Conservation (phyloP, 2,329 filamentous ascomycete genomes). For the Trichoderma gracile region DNA sequence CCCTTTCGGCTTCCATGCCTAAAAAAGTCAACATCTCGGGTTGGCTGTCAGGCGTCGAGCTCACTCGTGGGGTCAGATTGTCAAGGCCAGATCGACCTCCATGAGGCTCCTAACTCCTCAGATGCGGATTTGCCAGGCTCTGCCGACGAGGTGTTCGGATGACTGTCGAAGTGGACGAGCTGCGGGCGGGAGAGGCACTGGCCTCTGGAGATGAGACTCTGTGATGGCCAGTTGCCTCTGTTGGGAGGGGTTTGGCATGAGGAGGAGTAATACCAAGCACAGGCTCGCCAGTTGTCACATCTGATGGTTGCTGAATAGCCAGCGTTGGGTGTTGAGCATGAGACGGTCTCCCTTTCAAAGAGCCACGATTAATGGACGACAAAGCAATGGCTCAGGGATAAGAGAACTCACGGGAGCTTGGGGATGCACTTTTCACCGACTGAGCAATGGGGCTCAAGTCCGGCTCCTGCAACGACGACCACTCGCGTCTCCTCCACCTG, state of each 20-base stretch:
- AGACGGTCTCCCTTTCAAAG: constrained; percentile 13
- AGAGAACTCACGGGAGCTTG: constrained; percentile 33
- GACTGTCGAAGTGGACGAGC: constrained; percentile 41
- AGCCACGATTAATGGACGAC: neutral
- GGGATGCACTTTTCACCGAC: constrained; percentile 38
- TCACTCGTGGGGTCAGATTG: constrained; percentile 15
- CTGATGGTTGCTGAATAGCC: neutral
- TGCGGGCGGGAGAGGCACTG: neutral
- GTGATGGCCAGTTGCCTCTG: neutral
- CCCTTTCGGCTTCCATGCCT: constrained; percentile 33
- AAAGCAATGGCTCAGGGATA: neutral
- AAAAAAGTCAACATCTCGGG: constrained; percentile 40
- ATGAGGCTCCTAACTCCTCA: constrained; percentile 36
- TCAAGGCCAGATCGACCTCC: constrained; percentile 38
- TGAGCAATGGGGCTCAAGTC: constrained; percentile 52
- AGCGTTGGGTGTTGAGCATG: neutral
- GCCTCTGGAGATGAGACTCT: neutral
- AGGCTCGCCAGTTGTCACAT: neutral
- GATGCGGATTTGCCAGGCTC: constrained; percentile 31
- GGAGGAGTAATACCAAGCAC: neutral
- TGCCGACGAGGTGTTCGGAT: constrained; percentile 39
- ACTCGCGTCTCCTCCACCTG: constrained; percentile 51
- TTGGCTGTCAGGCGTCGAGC: neutral
- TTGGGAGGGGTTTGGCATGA: neutral
- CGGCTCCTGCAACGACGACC: constrained; percentile 55